Percentiles rank a stretch among this genome's conserved stretches.
These are phyloP conservation scores for Fusarium subtropicale DNA, from an alignment of 2,329 filamentous ascomycete species.

Conservation along the genomic window DNA sequence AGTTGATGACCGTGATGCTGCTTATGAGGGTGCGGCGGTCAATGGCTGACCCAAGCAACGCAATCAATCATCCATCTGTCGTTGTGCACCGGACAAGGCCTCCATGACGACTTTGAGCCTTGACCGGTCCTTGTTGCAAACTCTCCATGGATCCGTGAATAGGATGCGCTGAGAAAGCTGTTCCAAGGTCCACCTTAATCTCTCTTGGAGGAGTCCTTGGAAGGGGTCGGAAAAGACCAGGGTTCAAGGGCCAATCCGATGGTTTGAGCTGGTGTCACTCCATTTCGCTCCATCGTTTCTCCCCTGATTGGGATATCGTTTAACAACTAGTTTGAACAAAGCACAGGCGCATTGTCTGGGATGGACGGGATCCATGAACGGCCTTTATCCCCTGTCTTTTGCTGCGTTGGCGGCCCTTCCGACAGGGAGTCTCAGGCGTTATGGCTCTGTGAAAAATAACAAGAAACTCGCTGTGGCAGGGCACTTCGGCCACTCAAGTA, in stretches of 20 bases:
- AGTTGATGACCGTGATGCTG: background rate
- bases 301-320: constrained; percentile 37
- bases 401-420: constrained; percentile 23
- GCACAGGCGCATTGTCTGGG: constrained; percentile 33
- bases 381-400: constrained; percentile 6
- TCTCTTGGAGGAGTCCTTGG: constrained; percentile 40
- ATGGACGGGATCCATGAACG: constrained; percentile 32
- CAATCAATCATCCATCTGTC: background rate
- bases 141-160: constrained; percentile 24
- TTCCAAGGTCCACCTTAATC: constrained; percentile 36
- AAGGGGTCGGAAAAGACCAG: constrained; percentile 33
- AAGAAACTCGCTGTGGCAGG: constrained; percentile 15
- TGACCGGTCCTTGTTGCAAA: constrained; percentile 27
- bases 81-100: constrained; percentile 15
- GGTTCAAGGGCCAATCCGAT: constrained; percentile 35
- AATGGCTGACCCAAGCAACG: constrained; percentile 21
- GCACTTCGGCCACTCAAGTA: constrained; percentile 8
- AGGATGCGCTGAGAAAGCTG: constrained; percentile 29
- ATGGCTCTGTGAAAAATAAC: constrained; percentile 11
- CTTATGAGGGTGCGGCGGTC: constrained; percentile 8
- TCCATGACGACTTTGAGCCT: constrained; percentile 30
- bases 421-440: constrained; percentile 8
- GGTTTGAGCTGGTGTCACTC: constrained; percentile 31
- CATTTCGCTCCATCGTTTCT: constrained; percentile 31
- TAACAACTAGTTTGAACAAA: constrained; percentile 28